Conservation (phyloP, 805 yeast genomes). For the Starmerella stigmatis region DNA sequence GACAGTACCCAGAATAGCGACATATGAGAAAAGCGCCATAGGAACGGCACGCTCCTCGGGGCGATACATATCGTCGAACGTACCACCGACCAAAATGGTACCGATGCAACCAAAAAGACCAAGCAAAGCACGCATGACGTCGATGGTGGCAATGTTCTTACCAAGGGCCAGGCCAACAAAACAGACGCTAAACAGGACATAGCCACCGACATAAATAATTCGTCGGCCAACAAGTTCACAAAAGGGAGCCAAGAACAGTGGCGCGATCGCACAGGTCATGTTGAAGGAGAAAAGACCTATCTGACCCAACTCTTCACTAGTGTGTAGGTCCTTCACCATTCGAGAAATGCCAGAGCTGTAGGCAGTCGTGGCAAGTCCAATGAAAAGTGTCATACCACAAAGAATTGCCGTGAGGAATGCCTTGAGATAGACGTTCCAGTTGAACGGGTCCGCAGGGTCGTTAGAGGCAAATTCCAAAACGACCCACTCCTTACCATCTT, state of each 20-base stretch:
- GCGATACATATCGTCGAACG: slow-evolving; percentile 58
- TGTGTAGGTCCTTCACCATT: slow-evolving; percentile 51
- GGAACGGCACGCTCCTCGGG: slow-evolving; percentile 56
- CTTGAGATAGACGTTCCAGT: slow-evolving; percentile 48
- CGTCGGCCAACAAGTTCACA: slow-evolving; percentile 51
- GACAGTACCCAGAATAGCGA: slow-evolving; percentile 55
- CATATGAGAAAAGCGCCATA: slow-evolving; percentile 52
- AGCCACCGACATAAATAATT: slow-evolving; percentile 42
- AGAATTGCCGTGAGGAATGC: slow-evolving; percentile 48
- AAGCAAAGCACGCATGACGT: slow-evolving; percentile 54
- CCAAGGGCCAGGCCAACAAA: slow-evolving; percentile 41
- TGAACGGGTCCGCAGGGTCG: slow-evolving; percentile 86
- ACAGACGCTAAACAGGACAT: slow-evolving; percentile 37
- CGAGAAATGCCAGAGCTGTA: slow-evolving; percentile 76
- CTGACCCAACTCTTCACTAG: slow-evolving; percentile 51
- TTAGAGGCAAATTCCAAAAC: slow-evolving; percentile 67
- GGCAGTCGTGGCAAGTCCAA: slow-evolving; percentile 88
- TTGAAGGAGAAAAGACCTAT: slow-evolving; percentile 49
- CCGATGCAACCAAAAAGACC: slow-evolving; percentile 72
- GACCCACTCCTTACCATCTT: slow-evolving; percentile 24
- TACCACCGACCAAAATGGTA: slow-evolving; percentile 66
- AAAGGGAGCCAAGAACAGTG: slow-evolving; percentile 48
- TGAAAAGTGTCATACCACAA: slow-evolving; percentile 68
- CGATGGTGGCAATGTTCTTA: slow-evolving; percentile 49
- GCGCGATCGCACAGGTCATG: slow-evolving; percentile 55